Percentiles rank a stretch among this genome's conserved stretches.
Conservation (phyloP, 306 rosid species). For the Cercis canadensis region DNA sequence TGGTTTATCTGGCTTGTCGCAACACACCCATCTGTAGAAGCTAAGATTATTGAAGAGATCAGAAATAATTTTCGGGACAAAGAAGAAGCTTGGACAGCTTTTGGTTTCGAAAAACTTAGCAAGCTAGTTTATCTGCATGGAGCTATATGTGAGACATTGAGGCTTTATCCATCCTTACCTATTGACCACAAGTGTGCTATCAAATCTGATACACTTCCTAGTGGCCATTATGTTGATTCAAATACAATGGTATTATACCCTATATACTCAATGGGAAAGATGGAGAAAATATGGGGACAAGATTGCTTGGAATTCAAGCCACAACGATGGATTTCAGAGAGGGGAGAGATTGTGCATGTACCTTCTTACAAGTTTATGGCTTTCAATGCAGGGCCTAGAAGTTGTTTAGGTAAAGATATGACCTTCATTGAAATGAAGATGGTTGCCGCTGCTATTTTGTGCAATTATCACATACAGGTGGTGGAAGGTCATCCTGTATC, state of each 20-base stretch:
- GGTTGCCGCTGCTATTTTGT: conserved; percentile 17
- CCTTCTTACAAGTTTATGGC: conserved; percentile 16
- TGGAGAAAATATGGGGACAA: conserved; percentile 38
- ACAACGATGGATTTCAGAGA: conserved; percentile 42
- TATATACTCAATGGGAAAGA: conserved; percentile 39
- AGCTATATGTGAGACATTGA: conserved; percentile 32
- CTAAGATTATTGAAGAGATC: conserved; percentile 33
- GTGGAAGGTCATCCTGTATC: conserved; percentile 7
- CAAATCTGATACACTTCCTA: conserved; percentile 30
- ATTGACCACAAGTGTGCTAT: conserved; percentile 27
- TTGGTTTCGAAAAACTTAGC: neutral
- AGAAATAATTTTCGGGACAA: neutral
- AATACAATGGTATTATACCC: neutral
- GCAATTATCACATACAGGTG: conserved; percentile 27
- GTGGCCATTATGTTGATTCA: conserved; percentile 28
- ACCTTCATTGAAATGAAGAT: conserved; percentile 35
- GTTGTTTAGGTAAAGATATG: conserved; percentile 38
- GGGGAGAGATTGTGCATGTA: conserved; percentile 13
- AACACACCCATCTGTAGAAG: conserved; percentile 12
- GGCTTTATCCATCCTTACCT: conserved; percentile 42
- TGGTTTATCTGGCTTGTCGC: conserved; percentile 37
- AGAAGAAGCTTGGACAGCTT: neutral
- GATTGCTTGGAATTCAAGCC: conserved; percentile 47
- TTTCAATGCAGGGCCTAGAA: conserved; percentile 42
- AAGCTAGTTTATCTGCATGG: conserved; percentile 41